Conservation (phyloP, 2,329 filamentous ascomycete species). For the Phialemonium atrogriseum region DNA sequence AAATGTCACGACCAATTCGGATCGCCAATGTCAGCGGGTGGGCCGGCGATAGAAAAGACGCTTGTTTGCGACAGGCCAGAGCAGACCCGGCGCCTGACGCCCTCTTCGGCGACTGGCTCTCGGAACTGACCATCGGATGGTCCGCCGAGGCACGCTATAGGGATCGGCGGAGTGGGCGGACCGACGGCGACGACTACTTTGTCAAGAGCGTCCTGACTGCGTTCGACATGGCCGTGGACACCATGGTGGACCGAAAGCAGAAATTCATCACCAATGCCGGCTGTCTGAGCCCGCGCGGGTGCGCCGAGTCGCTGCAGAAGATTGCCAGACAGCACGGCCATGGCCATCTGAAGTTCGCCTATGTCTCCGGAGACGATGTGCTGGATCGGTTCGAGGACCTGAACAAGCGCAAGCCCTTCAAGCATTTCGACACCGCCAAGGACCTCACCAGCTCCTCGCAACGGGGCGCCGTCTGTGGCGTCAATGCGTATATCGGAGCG, state of each 20-base stretch:
- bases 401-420: conserved; percentile 8
- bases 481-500: conserved; percentile 34
- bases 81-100: conserved; percentile 11
- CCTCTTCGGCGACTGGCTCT: conserved; percentile 14
- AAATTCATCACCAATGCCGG: too few relatives aligned
- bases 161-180: conserved; percentile 11
- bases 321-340: too few relatives aligned
- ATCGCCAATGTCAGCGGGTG: too few relatives aligned
- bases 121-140: too few relatives aligned
- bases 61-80: too few relatives aligned
- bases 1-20: too few relatives aligned
- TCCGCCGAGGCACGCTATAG: not conserved
- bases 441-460: too few relatives aligned
- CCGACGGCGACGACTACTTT: conserved; percentile 14
- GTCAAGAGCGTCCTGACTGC: too few relatives aligned
- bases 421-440: conserved; percentile 6
- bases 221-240: too few relatives aligned
- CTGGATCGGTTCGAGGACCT: conserved; percentile 10
- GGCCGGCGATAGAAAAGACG: too few relatives aligned
- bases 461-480: conserved; percentile 7
- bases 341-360: conserved; percentile 19
- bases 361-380: conserved; percentile 23
- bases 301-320: too few relatives aligned
- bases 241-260: not conserved
- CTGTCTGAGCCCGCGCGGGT: too few relatives aligned